Evolutionary conservation across 139 green algal genomes (phyloP), one percentile per base, ranked within the genome.

Genomic region (Pedinophyceae sp.): DNA sequence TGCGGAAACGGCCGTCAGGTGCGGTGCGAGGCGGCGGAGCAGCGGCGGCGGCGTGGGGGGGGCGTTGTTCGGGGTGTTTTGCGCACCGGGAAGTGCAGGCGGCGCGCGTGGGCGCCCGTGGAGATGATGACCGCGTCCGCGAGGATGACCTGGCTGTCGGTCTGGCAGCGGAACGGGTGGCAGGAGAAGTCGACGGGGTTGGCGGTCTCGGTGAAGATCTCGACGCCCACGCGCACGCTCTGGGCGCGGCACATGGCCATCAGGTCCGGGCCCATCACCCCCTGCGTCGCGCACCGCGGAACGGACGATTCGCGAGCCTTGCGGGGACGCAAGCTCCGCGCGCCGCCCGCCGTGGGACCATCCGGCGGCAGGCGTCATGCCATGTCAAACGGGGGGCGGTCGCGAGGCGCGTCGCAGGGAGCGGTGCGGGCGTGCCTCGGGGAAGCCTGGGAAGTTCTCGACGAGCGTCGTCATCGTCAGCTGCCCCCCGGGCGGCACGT

Each of bases 401-500:
- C n/a, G n/a, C n/a, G n/a, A n/a, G n/a, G n/a, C n/a, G n/a, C n/a
- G n/a, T n/a, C n/a, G n/a, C n/a, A n/a, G n/a, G n/a, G n/a, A n/a
- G n/a, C n/a, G n/a, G n/a, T n/a, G n/a, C n/a, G n/a, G n/a, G n/a
- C n/a, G n/a, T n/a, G n/a, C 34, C 13, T 43, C 62, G 1, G 72
- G 72, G 45, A 84, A 83, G 19, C 80, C 80, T 19, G 77, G 80
- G 55, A 83, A 88, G 66, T 85, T 88, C 54, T 88, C 80, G 13
- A 93, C 80, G 10, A 43, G 34, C 7, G 34, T 43, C 34, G 34
- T 43, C 34, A 43, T 43, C 34, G 34, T 43, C 34, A 43, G 34
- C 34, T 43, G 34, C 34, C 34, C 34, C 34, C 34, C 34, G 34
- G 34, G 34, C 7, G 34, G 10, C 34, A 43, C 34, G 34, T 43